These are phyloP conservation scores for Phylloporus scabripes DNA, from an alignment of 768 basidiomycete genomes.

Conservation along the genomic window DNA sequence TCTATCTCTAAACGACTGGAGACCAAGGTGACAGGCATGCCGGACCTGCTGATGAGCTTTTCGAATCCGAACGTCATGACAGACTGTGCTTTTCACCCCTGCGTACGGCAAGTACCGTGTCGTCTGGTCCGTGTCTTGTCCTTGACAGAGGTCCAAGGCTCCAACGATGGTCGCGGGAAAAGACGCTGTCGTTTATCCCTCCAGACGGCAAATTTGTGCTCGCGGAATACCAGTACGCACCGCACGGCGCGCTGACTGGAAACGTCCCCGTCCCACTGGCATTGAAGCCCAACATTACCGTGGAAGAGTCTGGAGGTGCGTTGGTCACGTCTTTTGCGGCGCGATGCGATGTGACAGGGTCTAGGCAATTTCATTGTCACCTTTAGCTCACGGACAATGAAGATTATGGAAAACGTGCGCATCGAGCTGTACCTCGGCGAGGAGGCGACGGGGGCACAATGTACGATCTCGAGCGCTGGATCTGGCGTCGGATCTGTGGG, in stretches of 20 bases:
- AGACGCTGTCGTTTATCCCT: slow-evolving; percentile 82
- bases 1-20: neutral
- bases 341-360: neutral
- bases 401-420: slow-evolving; percentile 64
- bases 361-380: slow-evolving; percentile 57
- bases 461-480: slow-evolving; percentile 55
- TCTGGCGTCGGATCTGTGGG: slow-evolving; percentile 39
- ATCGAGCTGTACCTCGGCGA: slow-evolving; percentile 74
- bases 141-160: slow-evolving; percentile 42
- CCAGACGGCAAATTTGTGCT: slow-evolving; percentile 87
- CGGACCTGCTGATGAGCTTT: slow-evolving; percentile 79
- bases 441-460: slow-evolving; percentile 66
- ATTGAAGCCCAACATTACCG: slow-evolving; percentile 39
- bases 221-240: slow-evolving; percentile 72
- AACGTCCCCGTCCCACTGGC: slow-evolving; percentile 48
- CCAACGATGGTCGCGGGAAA: slow-evolving; percentile 73
- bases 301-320: slow-evolving; percentile 30
- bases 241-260: slow-evolving; percentile 33
- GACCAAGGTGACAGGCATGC: slow-evolving; percentile 54
- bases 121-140: neutral
- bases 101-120: slow-evolving; percentile 61
- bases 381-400: slow-evolving; percentile 57
- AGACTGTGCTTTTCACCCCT: slow-evolving; percentile 89
- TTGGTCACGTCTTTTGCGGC: neutral
- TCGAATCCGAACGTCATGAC: slow-evolving; percentile 65